Percentiles rank a stretch among this genome's conserved stretches.
Evolutionary conservation across 1,284 basidiomycete genomes (phyloP).

Genomic region (Microbotryomycetes sp.): DNA sequence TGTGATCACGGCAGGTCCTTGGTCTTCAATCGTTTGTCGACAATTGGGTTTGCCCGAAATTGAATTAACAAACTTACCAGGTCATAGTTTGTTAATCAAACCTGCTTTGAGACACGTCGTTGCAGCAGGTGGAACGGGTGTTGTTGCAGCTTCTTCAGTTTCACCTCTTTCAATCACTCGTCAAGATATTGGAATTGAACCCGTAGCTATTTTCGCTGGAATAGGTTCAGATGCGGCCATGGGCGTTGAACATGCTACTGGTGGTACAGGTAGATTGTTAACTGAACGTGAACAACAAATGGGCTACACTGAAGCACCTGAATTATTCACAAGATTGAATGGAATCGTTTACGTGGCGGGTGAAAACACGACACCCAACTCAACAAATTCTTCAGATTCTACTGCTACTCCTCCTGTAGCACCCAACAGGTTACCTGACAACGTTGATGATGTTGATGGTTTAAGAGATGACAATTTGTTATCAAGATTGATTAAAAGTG

Average conservation of each 20-base stretch:
- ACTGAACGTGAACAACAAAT: slow-evolving; percentile 14
- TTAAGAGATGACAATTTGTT: slow-evolving; percentile 15
- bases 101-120: slow-evolving; percentile 8
- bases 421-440: slow-evolving; percentile 18
- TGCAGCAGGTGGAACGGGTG: too few species aligned
- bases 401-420: not conserved
- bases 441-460: slow-evolving; percentile 18
- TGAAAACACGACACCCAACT: slow-evolving; percentile 27
- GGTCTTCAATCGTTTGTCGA: slow-evolving; percentile 20
- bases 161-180: not conserved
- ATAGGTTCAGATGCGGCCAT: slow-evolving; percentile 6
- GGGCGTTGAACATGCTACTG: slow-evolving; percentile 26
- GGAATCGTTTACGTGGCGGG: slow-evolving; percentile 28
- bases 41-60: slow-evolving; percentile 13
- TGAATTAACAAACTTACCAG: slow-evolving; percentile 26
- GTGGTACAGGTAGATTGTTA: slow-evolving; percentile 12
- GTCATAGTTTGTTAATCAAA: slow-evolving; percentile 29
- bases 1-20: slow-evolving; percentile 27
- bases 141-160: too few species aligned
- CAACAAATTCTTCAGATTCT: not conserved
- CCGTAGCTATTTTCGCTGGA: slow-evolving; percentile 25
- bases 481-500: slow-evolving; percentile 13
- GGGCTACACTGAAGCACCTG: slow-evolving; percentile 24
- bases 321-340: slow-evolving; percentile 20
- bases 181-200: not conserved